phyloP scores from a whole-genome alignment of 352 stramenopile genomes.

The Pythium grandisporangium region DNA sequence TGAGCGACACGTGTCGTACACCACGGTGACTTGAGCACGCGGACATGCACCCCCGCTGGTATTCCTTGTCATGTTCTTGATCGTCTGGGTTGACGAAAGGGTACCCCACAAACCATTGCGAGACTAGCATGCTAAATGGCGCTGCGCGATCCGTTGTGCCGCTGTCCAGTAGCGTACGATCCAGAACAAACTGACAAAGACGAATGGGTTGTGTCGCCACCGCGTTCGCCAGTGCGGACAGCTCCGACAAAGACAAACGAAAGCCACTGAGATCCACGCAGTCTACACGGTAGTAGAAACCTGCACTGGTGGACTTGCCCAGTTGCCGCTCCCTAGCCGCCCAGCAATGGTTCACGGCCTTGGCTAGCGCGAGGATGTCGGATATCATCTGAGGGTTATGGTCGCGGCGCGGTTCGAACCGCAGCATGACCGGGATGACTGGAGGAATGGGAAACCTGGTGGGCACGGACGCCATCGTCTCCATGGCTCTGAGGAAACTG shows the following conservation, averaged over 20 bases:
- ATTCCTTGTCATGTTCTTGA: too few relatives aligned
- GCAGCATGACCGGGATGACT: slow-evolving; percentile 15
- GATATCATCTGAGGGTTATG: not conserved
- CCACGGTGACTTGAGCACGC: not conserved
- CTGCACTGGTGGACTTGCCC: slow-evolving; percentile 2
- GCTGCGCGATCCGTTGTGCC: not conserved
- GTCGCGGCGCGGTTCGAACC: slow-evolving; percentile 15
- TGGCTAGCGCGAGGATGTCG: not conserved
- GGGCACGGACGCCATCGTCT: slow-evolving; percentile 8
- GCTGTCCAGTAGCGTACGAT: too few relatives aligned
- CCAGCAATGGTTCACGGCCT: not conserved
- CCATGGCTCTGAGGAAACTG: slow-evolving; percentile 17
- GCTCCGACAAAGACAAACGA: not conserved
- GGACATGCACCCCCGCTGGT: too few relatives aligned
- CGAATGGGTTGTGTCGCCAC: too few relatives aligned
- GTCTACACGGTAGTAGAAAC: slow-evolving; percentile 5
- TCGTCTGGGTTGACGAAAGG: not conserved
- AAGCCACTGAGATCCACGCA: slow-evolving; percentile 6
- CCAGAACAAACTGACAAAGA: too few relatives aligned
- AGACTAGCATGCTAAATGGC: slow-evolving; percentile 17
- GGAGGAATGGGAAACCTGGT: not conserved
- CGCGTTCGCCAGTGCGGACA: not conserved
- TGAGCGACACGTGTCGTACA: slow-evolving; percentile 15
- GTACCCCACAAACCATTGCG: slow-evolving; percentile 15
- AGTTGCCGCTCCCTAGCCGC: not conserved